Evolutionary conservation across 2,329 filamentous ascomycete genomes (phyloP).

Genomic region (Colletotrichum lupini): DNA sequence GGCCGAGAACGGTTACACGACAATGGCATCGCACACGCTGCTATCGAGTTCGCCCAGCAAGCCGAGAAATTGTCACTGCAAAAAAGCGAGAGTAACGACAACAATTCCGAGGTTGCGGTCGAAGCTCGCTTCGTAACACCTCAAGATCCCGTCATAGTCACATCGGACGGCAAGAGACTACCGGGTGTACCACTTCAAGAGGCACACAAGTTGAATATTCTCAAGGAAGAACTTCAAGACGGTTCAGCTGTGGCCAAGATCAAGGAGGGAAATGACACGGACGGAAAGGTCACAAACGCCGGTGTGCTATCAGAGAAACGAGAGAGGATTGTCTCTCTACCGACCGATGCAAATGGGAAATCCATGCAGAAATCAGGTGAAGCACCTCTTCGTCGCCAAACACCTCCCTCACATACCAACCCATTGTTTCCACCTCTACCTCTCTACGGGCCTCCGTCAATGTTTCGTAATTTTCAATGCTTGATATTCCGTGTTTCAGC

Average conservation of each 20-base stretch:
- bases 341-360: conserved; percentile 45
- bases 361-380: conserved; percentile 57
- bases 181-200: conserved; percentile 77
- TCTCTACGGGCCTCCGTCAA: conserved; percentile 80
- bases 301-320: conserved; percentile 45
- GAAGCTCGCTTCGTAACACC: conserved; percentile 75
- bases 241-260: conserved; percentile 40
- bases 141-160: conserved; percentile 78
- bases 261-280: conserved; percentile 38
- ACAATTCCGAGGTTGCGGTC: conserved; percentile 59
- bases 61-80: conserved; percentile 66
- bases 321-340: conserved; percentile 41
- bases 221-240: conserved; percentile 62
- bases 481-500: conserved; percentile 73
- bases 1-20: conserved; percentile 27
- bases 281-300: conserved; percentile 43
- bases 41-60: conserved; percentile 70
- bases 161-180: conserved; percentile 72
- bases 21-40: conserved; percentile 49
- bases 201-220: conserved; percentile 74
- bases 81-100: conserved; percentile 40
- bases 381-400: conserved; percentile 56
- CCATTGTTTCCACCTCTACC: conserved; percentile 88
- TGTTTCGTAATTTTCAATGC: conserved; percentile 74
- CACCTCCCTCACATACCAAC: conserved; percentile 77